Conservation (phyloP, 2,329 filamentous ascomycete genomes). For the Hymenoscyphus fraxineus region DNA sequence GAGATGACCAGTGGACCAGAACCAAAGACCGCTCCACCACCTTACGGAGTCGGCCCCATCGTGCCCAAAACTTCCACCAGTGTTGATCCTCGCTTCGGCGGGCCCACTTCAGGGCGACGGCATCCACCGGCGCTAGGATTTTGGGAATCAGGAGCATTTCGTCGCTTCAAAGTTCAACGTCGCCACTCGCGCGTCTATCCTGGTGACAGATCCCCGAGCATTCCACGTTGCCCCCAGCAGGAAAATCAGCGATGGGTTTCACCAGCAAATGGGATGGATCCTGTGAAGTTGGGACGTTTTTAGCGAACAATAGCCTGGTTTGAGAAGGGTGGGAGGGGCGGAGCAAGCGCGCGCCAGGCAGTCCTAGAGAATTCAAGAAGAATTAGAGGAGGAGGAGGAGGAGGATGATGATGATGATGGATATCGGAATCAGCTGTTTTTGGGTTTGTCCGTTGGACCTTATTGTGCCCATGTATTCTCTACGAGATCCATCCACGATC, state of each 20-base stretch:
- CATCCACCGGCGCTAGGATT: background rate
- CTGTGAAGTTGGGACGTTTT: background rate
- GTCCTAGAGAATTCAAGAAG: slow-evolving; percentile 4
- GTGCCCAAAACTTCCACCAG: slow-evolving; percentile 8
- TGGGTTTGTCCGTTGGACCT: background rate
- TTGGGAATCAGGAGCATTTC: background rate
- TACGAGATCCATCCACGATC: background rate
- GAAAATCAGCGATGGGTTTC: slow-evolving; percentile 4
- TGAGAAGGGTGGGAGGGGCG: background rate
- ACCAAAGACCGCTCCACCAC: background rate
- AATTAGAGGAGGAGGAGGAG: background rate
- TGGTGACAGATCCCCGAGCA: slow-evolving; percentile 8
- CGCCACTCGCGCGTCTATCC: slow-evolving; percentile 6
- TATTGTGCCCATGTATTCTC: no score
- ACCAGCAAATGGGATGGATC: slow-evolving; percentile 7
- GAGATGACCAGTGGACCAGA: background rate
- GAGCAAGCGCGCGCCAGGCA: slow-evolving; percentile 11
- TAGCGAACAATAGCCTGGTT: background rate
- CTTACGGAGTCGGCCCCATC: background rate
- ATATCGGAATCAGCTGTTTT: background rate
- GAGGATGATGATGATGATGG: no score
- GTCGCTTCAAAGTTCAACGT: background rate
- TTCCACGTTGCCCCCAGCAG: background rate
- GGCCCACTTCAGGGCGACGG: no score
- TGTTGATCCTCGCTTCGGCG: slow-evolving; percentile 7